Base-by-base conservation (phyloP, 2,329 filamentous ascomycete species). In the Sporothrix luriei region DNA sequence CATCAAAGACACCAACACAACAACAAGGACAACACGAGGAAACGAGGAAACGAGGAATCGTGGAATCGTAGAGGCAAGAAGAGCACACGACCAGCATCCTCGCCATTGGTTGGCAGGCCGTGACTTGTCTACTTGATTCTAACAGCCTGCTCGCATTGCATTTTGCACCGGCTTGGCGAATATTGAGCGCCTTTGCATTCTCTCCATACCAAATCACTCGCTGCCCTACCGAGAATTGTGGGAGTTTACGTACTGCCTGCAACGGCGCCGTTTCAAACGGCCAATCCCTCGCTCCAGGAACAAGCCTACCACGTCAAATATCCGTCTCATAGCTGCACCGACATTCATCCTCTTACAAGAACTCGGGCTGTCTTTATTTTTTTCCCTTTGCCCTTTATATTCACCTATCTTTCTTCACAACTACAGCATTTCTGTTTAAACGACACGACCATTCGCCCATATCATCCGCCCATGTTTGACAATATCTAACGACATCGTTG, bases 81-180 rank as follows among this genome's bases (percentile, higher is more conserved):
- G n/a, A 59, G 55, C 55, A 59, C 55, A n/a, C 55, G 55, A 43
- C 33, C 33, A 59, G 16, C 19, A 55, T 40, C 19, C 55, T 59
- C 55, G 33, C 55, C 55, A 24, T 43, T 16, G 54, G 21, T 57
- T 9, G 19, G 26, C 16, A 24, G 24, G 13, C 52, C 13, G 24
- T 29, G 21, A 14, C 24, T 29, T 26, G 40, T 43, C 40, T 14
- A 5, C 7, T 14, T 21, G 11, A 3, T 13, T 40, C 16, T 33
- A 33, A 29, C 52, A 33, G 54, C 16, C 29, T 40, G 29, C 40
- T 40, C 29, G 16, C 16, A 9, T 26, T 55, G 52, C 52, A 55
- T 57, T 57, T 16, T 38, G 7, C 14, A 19, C 29, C 16, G 54
- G 54, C 54, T 57, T 21, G 16, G 16, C 46, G 4, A 19, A 16